Percentiles rank a stretch among this genome's conserved stretches.
Evolutionary conservation across 2,329 filamentous ascomycete genomes (phyloP).

Genomic region (Talaromyces sp.): DNA sequence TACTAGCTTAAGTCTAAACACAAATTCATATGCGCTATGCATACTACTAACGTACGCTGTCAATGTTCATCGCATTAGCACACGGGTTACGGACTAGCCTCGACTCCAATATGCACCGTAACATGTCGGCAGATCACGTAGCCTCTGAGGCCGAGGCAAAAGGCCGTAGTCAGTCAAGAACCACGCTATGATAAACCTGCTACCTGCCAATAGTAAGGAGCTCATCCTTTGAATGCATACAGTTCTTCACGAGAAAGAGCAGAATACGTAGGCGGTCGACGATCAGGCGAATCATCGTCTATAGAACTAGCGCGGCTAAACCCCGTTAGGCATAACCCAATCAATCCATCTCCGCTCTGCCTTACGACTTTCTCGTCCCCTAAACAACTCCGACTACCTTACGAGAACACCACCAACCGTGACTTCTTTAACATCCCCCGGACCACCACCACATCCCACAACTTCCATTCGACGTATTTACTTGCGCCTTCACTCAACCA

Average conservation of each 20-base stretch:
- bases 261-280: conserved; percentile 10
- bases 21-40: neutral
- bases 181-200: too few relatives aligned
- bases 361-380: neutral
- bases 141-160: neutral
- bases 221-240: too few relatives aligned
- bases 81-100: neutral
- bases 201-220: too few relatives aligned
- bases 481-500: conserved; percentile 14
- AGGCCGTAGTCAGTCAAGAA: neutral
- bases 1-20: neutral
- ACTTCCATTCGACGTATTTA: neutral
- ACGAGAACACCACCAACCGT: neutral
- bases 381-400: neutral
- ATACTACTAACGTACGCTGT: neutral
- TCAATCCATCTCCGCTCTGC: neutral
- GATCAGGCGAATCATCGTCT: conserved; percentile 1
- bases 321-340: neutral
- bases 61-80: neutral
- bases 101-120: neutral
- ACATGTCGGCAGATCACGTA: neutral
- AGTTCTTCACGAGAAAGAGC: neutral
- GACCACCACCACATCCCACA: neutral
- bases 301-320: neutral
- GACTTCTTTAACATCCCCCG: neutral